Evolutionary conservation across 106 monocot genomes (phyloP).

Genomic region (Narthecium ossifragum): DNA sequence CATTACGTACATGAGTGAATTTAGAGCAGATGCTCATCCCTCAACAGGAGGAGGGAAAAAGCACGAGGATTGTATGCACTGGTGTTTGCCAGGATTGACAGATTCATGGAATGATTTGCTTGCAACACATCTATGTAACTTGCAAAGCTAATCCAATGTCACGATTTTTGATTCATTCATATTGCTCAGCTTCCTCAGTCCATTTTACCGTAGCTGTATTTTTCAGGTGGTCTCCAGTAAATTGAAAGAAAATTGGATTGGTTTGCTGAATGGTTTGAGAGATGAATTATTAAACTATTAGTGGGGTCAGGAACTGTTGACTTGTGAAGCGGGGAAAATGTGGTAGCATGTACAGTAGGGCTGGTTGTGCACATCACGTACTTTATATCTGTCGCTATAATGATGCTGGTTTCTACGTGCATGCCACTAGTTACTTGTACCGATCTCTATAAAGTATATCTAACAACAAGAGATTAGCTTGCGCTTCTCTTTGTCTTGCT

Average conservation of each 20-base stretch:
- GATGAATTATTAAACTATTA: background rate
- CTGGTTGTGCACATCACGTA: background rate
- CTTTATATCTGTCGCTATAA: background rate
- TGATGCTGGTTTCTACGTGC: background rate
- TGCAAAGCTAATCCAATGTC: background rate
- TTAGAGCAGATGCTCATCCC: conserved; percentile 78
- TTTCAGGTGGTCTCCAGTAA: background rate
- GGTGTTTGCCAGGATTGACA: conserved; percentile 69
- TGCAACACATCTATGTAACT: conserved; percentile 13
- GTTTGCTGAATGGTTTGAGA: background rate
- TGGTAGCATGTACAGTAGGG: background rate
- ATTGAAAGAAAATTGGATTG: background rate
- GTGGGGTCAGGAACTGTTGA: background rate
- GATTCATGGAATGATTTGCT: conserved; percentile 67
- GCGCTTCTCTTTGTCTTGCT: background rate
- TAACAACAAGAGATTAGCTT: background rate
- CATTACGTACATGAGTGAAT: conserved; percentile 56
- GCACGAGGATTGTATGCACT: conserved; percentile 81
- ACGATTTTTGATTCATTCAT: background rate
- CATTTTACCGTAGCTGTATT: background rate
- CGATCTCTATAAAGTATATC: background rate
- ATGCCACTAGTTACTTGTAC: background rate
- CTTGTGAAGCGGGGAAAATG: background rate
- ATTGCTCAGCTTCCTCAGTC: background rate
- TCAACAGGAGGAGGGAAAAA: conserved; percentile 58